Evolutionary conservation across 2,329 filamentous ascomycete species (phyloP), one percentile per base, ranked within the genome.

Genomic region (Teratosphaeria gauchensis): DNA sequence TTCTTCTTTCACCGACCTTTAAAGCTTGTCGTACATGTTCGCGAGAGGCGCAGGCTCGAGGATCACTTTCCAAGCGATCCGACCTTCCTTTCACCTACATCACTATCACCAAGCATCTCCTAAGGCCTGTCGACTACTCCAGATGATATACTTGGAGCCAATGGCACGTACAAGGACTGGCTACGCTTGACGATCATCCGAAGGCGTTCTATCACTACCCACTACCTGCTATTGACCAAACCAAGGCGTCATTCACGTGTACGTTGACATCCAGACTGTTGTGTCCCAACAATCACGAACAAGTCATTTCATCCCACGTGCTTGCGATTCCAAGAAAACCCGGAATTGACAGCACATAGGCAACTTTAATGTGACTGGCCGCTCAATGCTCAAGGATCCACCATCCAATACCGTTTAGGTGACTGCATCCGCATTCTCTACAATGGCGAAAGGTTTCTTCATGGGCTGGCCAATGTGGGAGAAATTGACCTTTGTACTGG

Each of bases 401-500:
- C 19, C 30, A 38, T 19, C n/a, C 9, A 55, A 16, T 16, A 30
- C 5, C 33, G 7, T 24, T 14, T 8, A 56, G 48, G 16, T 5
- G 16, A 48, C 4, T 12, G 24, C 12, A 33, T 31, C 11, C 35
- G n/a, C 35, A 2, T 5, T 42, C 14, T 14, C 35, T 42, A 55
- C 1, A n/a, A 64, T 64, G 62, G 58, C 56, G 16, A 61, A 59
- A 31, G 56, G 21, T 16, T 79, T 80, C 70, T 80, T 79, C 65
- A 68, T 61, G 21, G 71, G 63, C 55, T 95, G 90, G 91, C 77
- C 82, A 65, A 76, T 94, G 67, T 96, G 91, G 91, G 84, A 94
- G 79, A 85, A 95, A 77, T 86, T 96, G 85, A 89, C 86, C 56
- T 90, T 95, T 77, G 91, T 95, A 77, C 81, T 95, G 54, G 89